Evolutionary conservation across 2,329 filamentous ascomycete genomes (phyloP).

Genomic region (Trichoderma atrobrunneum): DNA sequence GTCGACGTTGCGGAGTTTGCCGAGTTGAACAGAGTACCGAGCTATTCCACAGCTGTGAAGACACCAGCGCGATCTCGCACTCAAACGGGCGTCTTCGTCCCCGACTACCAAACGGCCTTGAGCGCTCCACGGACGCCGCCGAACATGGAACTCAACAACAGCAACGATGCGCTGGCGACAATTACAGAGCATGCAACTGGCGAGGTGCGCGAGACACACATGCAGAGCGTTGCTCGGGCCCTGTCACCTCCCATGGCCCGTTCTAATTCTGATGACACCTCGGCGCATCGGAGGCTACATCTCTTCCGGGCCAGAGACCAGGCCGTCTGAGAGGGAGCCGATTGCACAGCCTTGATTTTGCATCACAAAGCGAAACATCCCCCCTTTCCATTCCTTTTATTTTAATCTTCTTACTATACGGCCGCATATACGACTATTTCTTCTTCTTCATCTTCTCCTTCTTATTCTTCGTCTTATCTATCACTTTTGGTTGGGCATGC

Average conservation of each 20-base stretch:
- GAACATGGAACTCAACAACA: conserved; percentile 31
- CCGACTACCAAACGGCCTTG: conserved; percentile 64
- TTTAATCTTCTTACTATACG: background rate
- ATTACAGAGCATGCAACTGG: conserved; percentile 33
- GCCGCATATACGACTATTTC: background rate
- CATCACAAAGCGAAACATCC: background rate
- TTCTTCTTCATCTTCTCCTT: background rate
- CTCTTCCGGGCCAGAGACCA: conserved; percentile 38
- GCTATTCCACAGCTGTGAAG: conserved; percentile 71
- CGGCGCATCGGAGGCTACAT: conserved; percentile 32
- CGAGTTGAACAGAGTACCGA: conserved; percentile 70
- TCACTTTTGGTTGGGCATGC: background rate
- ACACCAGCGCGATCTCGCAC: conserved; percentile 57
- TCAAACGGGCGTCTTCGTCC: conserved; percentile 51
- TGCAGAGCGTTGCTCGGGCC: background rate
- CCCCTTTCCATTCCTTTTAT: background rate
- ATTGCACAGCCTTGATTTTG: background rate
- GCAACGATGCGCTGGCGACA: conserved; percentile 32
- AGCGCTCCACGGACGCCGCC: conserved; percentile 51
- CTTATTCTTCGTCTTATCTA: background rate
- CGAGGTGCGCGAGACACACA: conserved; percentile 23
- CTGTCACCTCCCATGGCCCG: background rate
- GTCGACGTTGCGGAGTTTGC: conserved; percentile 59
- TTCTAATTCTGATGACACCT: conserved; percentile 11
- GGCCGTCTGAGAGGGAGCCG: conserved; percentile 25